A percentile compares a stretch with the other conserved stretches of the same genome.
Conservation (phyloP, 2,329 filamentous ascomycete genomes). For the Fusarium fracticaudum region DNA sequence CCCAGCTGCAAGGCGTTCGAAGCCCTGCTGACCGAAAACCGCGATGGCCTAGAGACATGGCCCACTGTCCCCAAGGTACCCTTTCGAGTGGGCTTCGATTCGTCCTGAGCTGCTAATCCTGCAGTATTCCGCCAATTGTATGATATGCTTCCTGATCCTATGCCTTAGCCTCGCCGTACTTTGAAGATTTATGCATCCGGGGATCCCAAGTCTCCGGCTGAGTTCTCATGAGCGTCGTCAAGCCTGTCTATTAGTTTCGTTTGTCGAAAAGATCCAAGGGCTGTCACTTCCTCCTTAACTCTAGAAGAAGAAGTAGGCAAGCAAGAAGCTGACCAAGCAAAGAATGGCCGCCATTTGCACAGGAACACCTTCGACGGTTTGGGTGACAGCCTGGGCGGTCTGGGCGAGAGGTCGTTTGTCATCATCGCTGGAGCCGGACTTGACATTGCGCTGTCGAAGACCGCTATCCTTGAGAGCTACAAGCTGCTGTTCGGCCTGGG, state of each 20-base stretch:
- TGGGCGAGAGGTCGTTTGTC: conserved; percentile 60
- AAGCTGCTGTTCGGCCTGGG: conserved; percentile 79
- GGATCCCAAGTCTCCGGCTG: conserved; percentile 14
- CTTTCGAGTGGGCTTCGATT: not conserved
- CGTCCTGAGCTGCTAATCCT: conserved; percentile 14
- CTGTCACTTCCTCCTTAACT: conserved; percentile 2
- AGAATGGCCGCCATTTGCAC: conserved; percentile 85
- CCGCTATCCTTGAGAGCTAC: conserved; percentile 76
- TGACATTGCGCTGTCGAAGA: conserved; percentile 81
- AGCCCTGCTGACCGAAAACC: not conserved
- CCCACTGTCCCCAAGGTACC: not conserved
- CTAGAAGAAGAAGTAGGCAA: conserved; percentile 97
- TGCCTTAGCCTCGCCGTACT: conserved; percentile 12
- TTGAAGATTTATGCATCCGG: conserved; percentile 24
- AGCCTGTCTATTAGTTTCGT: conserved; percentile 31
- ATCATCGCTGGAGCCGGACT: conserved; percentile 57
- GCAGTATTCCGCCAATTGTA: conserved; percentile 5
- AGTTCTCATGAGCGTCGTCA: conserved; percentile 34
- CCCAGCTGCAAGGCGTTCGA: not conserved
- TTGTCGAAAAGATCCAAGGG: conserved; percentile 11
- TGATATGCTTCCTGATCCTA: conserved; percentile 32
- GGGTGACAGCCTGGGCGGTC: conserved; percentile 64
- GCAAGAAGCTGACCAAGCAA: conserved; percentile 89
- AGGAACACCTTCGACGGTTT: conserved; percentile 78
- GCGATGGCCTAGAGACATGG: not conserved